phyloP scores from a whole-genome alignment of 139 green algal genomes.

The Chlamydomonas sp. region DNA sequence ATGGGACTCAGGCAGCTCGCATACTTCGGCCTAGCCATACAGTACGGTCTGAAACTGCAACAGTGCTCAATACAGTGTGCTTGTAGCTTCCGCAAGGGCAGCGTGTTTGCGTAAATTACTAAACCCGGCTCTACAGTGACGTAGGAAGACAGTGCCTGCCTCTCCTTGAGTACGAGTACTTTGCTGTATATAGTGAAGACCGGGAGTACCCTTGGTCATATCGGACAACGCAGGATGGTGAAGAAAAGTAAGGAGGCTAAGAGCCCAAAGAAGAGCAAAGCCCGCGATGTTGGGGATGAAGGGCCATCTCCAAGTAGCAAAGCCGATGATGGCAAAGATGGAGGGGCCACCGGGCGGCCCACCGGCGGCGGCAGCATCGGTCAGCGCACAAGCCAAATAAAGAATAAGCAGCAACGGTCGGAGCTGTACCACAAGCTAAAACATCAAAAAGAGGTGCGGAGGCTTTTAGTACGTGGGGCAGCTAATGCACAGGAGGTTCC shows the following conservation, averaged over 20 bases:
- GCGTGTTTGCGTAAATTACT: no score
- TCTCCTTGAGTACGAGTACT: no score
- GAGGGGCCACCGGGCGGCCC: not conserved
- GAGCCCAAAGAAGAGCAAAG: slow-evolving; percentile 9
- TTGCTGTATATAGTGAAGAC: no score
- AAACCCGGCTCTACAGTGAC: no score
- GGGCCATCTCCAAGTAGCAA: slow-evolving; percentile 31
- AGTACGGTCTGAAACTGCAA: no score
- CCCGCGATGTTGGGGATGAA: slow-evolving; percentile 9
- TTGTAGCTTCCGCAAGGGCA: no score
- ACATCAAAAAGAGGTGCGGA: slow-evolving; percentile 32
- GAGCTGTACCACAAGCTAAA: slow-evolving; percentile 86
- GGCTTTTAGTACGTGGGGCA: not conserved
- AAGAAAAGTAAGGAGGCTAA: not conserved
- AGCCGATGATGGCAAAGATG: not conserved
- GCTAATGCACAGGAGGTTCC: not conserved
- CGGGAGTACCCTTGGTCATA: no score
- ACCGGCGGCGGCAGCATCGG: slow-evolving; percentile 65
- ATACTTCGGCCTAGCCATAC: no score
- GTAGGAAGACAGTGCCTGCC: no score
- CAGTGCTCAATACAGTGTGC: no score
- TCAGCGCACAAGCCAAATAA: slow-evolving; percentile 80
- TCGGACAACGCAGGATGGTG: not conserved
- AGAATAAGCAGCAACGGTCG: slow-evolving; percentile 85
- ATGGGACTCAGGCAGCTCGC: no score